Evolutionary conservation across 129 eudicot genomes (phyloP).

Genomic region (Flaveria ramosissima): DNA sequence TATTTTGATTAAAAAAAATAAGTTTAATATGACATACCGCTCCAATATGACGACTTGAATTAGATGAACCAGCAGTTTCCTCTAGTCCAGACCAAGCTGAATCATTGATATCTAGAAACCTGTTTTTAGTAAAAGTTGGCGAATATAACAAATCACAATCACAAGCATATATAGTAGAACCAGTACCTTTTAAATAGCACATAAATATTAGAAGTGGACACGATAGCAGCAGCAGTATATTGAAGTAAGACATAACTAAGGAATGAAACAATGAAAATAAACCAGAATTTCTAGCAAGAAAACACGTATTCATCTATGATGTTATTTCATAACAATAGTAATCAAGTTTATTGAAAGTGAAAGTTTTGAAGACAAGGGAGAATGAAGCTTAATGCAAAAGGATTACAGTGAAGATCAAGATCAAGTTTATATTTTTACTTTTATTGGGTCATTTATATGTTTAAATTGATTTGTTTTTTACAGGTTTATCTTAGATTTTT

Average conservation of each 20-base stretch:
- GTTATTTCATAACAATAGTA: conserved; percentile 1
- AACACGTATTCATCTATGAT: not conserved
- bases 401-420: too few species aligned
- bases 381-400: too few species aligned
- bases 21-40: conserved; percentile 49
- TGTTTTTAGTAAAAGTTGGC: conserved; percentile 25
- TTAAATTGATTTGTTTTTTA: too few species aligned
- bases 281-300: not conserved
- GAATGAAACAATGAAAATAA: not conserved
- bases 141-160: not conserved
- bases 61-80: conserved; percentile 72
- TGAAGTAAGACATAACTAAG: not conserved
- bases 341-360: not conserved
- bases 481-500: too few species aligned
- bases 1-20: not conserved
- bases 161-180: conserved; percentile 1
- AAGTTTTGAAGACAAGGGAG: too few species aligned
- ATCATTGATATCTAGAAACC: conserved; percentile 66
- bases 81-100: conserved; percentile 85
- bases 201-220: not conserved
- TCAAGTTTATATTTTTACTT: too few species aligned
- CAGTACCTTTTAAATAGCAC: not conserved
- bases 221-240: not conserved
- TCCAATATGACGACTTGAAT: conserved; percentile 74
- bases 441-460: too few species aligned